Conservation (phyloP, 1,139 yeast genomes). For the Ogataea hybrid region DNA sequence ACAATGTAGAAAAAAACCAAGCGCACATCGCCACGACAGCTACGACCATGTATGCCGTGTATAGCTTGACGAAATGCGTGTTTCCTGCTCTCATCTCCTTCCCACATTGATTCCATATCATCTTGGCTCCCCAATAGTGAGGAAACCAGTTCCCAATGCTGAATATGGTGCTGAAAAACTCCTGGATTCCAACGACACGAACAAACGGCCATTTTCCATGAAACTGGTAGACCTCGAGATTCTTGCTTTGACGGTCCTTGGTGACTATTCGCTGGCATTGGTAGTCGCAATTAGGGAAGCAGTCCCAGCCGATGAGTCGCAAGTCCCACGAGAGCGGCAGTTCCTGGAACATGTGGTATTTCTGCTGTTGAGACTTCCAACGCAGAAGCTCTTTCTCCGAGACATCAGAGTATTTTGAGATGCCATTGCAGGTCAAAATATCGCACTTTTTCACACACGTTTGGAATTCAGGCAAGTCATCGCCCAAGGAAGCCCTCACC, state of each 20-base stretch:
- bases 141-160: slow-evolving; percentile 78
- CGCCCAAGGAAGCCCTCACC: slow-evolving; percentile 66
- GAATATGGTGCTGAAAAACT: slow-evolving; percentile 76
- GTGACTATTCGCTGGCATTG: slow-evolving; percentile 83
- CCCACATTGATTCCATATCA: slow-evolving; percentile 31
- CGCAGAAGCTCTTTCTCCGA: slow-evolving; percentile 13
- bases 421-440: slow-evolving; percentile 37
- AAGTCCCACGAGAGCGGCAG: slow-evolving; percentile 45
- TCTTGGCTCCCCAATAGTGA: slow-evolving; percentile 58
- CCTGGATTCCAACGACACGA: slow-evolving; percentile 77
- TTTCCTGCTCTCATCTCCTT: slow-evolving; percentile 25
- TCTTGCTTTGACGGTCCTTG: slow-evolving; percentile 41
- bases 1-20: slow-evolving; percentile 82
- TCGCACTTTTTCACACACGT: slow-evolving; percentile 66
- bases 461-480: slow-evolving; percentile 65
- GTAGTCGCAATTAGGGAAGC: slow-evolving; percentile 84
- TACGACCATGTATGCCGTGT: slow-evolving; percentile 43
- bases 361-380: slow-evolving; percentile 22
- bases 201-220: slow-evolving; percentile 98
- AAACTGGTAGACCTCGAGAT: slow-evolving; percentile 68
- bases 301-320: slow-evolving; percentile 66
- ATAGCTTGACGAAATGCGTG: slow-evolving; percentile 32
- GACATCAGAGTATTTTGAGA: slow-evolving; percentile 25
- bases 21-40: slow-evolving; percentile 74
- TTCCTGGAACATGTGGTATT: slow-evolving; percentile 35